These are phyloP conservation scores for Hypoxylon sp. DNA, from an alignment of 2,329 filamentous ascomycete species.

Conservation along the genomic window DNA sequence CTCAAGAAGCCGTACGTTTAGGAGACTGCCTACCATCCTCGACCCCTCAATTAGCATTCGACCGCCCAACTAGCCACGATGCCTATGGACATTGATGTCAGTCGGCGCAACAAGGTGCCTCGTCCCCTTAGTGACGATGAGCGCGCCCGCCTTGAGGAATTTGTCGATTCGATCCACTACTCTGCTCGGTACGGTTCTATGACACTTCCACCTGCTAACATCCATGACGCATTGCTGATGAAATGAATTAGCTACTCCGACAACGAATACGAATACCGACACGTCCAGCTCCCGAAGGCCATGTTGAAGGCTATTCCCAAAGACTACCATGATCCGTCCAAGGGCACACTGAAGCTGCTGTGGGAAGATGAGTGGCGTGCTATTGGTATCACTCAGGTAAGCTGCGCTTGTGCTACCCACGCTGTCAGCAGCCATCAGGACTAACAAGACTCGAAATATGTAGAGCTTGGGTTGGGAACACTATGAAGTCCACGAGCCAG, in stretches of 20 bases:
- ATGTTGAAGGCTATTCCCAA: conserved; percentile 98
- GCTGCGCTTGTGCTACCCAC: conserved; percentile 44
- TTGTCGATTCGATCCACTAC: conserved; percentile 94
- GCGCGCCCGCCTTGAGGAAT: conserved; percentile 88
- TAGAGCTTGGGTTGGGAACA: conserved; percentile 99
- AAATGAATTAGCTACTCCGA: conserved; percentile 82
- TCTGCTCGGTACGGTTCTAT: conserved; percentile 79
- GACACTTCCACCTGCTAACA: not conserved
- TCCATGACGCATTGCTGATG: conserved; percentile 31
- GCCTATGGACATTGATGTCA: conserved; percentile 79
- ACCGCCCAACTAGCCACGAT: conserved; percentile 38
- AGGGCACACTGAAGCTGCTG: conserved; percentile 93
- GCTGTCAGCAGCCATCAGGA: conserved; percentile 12
- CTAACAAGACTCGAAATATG: conserved; percentile 30
- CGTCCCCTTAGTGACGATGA: conserved; percentile 85
- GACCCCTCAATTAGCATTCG: conserved; percentile 1
- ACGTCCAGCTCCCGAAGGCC: conserved; percentile 96
- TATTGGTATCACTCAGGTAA: conserved; percentile 95
- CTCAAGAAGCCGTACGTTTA: conserved; percentile 7
- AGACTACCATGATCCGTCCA: conserved; percentile 89
- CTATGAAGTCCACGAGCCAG: conserved; percentile 98
- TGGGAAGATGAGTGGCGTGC: conserved; percentile 99
- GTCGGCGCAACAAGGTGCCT: conserved; percentile 88
- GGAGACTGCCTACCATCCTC: conserved; percentile 8
- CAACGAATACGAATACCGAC: conserved; percentile 93